Evolutionary conservation across 2,329 filamentous ascomycete species (phyloP).

Genomic region (Exophiala sp.): DNA sequence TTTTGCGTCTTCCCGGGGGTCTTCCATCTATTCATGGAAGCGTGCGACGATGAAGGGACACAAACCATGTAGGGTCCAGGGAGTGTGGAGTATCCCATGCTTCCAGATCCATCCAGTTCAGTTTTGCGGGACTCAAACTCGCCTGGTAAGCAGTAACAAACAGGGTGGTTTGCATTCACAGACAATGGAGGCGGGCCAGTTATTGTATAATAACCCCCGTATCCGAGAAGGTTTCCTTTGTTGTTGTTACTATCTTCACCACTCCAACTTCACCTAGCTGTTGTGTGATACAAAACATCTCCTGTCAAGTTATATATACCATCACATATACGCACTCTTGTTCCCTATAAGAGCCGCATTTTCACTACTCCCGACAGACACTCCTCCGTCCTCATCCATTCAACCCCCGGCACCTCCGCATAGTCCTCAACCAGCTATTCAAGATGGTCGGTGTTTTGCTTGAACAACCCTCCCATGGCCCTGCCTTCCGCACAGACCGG

Average conservation of each 20-base stretch:
- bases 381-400: not conserved
- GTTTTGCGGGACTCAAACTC: not conserved
- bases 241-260: not conserved
- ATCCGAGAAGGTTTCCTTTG: not conserved
- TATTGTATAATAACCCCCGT: slow-evolving; percentile 4
- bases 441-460: slow-evolving; percentile 21
- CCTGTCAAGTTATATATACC: not conserved
- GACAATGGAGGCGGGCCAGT: not conserved
- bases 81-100: not conserved
- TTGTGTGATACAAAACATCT: not conserved
- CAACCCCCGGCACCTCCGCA: not conserved
- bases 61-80: not conserved
- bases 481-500: slow-evolving; percentile 36
- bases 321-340: not conserved
- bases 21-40: slow-evolving; percentile 1
- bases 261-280: not conserved
- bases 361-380: not conserved
- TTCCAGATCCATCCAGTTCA: slow-evolving; percentile 3
- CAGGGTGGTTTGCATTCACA: not conserved
- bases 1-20: not conserved
- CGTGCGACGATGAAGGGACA: not conserved
- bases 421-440: not conserved
- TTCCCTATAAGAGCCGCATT: not conserved
- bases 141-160: not conserved
- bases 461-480: slow-evolving; percentile 16